Evolutionary conservation across 257 asterid genomes (phyloP).

Genomic region (Solanum neorickii): DNA sequence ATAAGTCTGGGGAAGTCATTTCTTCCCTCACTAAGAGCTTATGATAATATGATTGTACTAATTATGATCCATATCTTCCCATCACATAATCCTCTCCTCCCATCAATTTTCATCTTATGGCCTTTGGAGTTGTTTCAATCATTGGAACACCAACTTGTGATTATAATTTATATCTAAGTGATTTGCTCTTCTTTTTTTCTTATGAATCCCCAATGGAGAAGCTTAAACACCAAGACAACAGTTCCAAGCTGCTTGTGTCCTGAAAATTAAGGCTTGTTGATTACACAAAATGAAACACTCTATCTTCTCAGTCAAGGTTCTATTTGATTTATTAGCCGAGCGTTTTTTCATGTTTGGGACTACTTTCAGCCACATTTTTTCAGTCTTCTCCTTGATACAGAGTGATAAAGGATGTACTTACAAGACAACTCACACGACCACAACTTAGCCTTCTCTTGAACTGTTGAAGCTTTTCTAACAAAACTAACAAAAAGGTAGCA

Average conservation of each 20-base stretch:
- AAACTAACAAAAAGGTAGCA: neutral
- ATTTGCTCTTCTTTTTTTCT: neutral
- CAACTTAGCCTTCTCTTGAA: neutral
- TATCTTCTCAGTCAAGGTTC: neutral
- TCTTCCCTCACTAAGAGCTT: neutral
- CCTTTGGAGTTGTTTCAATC: neutral
- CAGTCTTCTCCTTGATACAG: neutral
- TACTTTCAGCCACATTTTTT: neutral
- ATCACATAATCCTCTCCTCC: neutral
- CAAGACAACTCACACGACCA: neutral
- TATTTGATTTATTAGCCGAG: neutral
- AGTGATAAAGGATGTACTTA: neutral
- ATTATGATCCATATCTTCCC: neutral
- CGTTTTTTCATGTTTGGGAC: neutral
- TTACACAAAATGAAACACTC: neutral
- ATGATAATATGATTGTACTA: neutral
- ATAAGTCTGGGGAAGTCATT: neutral
- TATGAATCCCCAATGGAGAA: neutral
- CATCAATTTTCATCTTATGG: neutral
- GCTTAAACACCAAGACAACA: neutral
- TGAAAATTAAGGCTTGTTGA: neutral
- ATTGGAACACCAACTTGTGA: neutral
- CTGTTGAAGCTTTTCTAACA: neutral
- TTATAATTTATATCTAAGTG: neutral
- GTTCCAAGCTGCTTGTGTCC: neutral